Evolutionary conservation across 2,329 filamentous ascomycete genomes (phyloP).

Genomic region (Venturia nashicola): DNA sequence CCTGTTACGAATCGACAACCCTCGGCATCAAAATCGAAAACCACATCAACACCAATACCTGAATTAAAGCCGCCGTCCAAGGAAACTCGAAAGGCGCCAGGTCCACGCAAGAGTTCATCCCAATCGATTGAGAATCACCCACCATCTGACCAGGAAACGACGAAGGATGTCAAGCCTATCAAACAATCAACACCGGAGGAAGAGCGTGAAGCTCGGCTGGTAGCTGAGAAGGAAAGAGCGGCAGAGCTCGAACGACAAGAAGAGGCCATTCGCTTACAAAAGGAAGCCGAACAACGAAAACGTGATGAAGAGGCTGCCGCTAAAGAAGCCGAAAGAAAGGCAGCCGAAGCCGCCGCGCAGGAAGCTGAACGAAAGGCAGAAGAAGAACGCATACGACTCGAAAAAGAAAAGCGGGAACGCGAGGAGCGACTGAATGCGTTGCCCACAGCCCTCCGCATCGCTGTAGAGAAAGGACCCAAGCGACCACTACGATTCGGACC

Average conservation of each 20-base stretch:
- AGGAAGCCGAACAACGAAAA: conserved; percentile 19
- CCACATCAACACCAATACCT: background rate
- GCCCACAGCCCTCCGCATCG: conserved; percentile 13
- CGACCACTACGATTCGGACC: conserved; percentile 22
- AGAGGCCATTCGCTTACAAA: conserved; percentile 14
- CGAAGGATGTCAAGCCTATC: background rate
- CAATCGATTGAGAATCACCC: background rate
- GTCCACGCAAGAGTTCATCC: background rate
- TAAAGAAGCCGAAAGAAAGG: conserved; percentile 17
- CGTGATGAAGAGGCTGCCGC: conserved; percentile 21
- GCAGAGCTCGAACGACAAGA: conserved; percentile 14
- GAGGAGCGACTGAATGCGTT: conserved; percentile 16
- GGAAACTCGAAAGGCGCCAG: background rate
- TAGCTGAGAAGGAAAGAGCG: conserved; percentile 1
- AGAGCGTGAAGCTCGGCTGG: conserved; percentile 1
- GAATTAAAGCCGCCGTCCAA: background rate
- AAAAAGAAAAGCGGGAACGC: conserved; percentile 19
- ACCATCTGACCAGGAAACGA: background rate
- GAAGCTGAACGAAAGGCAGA: conserved; percentile 16
- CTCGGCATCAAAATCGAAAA: background rate
- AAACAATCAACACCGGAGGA: conserved; percentile 5
- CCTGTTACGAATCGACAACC: background rate
- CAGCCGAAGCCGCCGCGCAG: conserved; percentile 19
- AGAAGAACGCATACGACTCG: conserved; percentile 20
- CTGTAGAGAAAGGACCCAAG: conserved; percentile 13